phyloP scores from a whole-genome alignment of 2,329 filamentous ascomycete genomes.

The Fusarium agapanthi region DNA sequence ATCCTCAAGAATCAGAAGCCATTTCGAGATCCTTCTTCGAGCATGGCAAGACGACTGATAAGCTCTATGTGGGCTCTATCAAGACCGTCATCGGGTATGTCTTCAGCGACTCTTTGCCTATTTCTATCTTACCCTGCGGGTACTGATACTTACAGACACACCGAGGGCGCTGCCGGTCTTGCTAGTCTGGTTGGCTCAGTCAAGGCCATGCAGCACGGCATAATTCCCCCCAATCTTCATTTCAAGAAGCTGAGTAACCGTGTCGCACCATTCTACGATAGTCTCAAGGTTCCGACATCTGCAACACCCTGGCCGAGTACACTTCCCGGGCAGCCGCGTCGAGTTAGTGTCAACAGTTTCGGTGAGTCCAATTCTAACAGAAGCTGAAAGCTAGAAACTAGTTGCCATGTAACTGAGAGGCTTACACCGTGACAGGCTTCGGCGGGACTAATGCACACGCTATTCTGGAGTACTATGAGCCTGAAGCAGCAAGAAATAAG shows the following conservation, averaged over 20 bases:
- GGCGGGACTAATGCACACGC: slow-evolving; percentile 51
- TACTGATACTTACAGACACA: neutral
- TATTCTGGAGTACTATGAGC: neutral
- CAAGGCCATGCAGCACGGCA: neutral
- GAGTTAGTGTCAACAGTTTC: slow-evolving; percentile 49
- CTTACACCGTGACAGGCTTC: slow-evolving; percentile 18
- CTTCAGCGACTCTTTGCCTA: neutral
- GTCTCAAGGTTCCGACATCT: neutral
- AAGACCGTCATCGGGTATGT: neutral
- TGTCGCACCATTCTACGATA: neutral
- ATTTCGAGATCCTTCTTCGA: neutral
- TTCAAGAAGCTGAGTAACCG: neutral
- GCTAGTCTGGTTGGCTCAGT: neutral
- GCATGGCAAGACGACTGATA: neutral
- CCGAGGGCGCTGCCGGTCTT: neutral
- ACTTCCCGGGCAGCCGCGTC: neutral
- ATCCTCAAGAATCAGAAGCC: neutral
- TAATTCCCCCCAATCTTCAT: neutral
- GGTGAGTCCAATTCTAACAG: slow-evolving; percentile 25
- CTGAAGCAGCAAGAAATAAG: neutral
- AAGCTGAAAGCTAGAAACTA: no score
- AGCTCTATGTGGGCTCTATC: neutral
- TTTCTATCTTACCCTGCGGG: neutral
- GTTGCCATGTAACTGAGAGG: neutral
- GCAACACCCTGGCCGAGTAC: neutral